Evolutionary conservation across 2,329 filamentous ascomycete genomes (phyloP).

Genomic region (Paecilomyces sp.): DNA sequence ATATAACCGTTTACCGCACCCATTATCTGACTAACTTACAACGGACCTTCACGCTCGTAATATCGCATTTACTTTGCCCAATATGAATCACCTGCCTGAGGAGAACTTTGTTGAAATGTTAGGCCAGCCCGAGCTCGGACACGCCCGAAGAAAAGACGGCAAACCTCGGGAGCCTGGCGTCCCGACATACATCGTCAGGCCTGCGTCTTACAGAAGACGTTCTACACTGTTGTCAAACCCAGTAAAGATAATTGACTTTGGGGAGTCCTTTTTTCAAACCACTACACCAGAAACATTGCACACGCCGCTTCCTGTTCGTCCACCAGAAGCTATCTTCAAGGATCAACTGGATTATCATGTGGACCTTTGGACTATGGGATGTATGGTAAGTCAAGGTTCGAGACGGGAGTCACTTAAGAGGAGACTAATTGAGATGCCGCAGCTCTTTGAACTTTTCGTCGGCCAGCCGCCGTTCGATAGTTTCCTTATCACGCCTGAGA

Average conservation of each 20-base stretch:
- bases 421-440: slow-evolving; percentile 6
- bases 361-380: slow-evolving; percentile 33
- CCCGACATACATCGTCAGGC: slow-evolving; percentile 18
- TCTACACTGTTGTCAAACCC: slow-evolving; percentile 7
- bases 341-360: slow-evolving; percentile 28
- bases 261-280: slow-evolving; percentile 25
- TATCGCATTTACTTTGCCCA: slow-evolving; percentile 16
- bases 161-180: slow-evolving; percentile 13
- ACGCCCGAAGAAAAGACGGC: slow-evolving; percentile 15
- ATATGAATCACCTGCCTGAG: slow-evolving; percentile 10
- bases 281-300: slow-evolving; percentile 19
- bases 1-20: not conserved
- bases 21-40: slow-evolving; percentile 2
- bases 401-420: not conserved
- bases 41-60: slow-evolving; percentile 23
- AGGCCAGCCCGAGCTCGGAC: slow-evolving; percentile 18
- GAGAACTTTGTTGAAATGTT: slow-evolving; percentile 12
- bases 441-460: slow-evolving; percentile 33
- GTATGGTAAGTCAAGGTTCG: slow-evolving; percentile 20
- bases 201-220: slow-evolving; percentile 7
- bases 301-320: slow-evolving; percentile 26
- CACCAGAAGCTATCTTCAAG: slow-evolving; percentile 33
- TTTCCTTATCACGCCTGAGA: slow-evolving; percentile 24
- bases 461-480: slow-evolving; percentile 33
- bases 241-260: slow-evolving; percentile 33